Evolutionary conservation across 208 protist genomes (phyloP), one percentile per base, ranked within the genome.

Genomic region (Zelonia costaricensis): DNA sequence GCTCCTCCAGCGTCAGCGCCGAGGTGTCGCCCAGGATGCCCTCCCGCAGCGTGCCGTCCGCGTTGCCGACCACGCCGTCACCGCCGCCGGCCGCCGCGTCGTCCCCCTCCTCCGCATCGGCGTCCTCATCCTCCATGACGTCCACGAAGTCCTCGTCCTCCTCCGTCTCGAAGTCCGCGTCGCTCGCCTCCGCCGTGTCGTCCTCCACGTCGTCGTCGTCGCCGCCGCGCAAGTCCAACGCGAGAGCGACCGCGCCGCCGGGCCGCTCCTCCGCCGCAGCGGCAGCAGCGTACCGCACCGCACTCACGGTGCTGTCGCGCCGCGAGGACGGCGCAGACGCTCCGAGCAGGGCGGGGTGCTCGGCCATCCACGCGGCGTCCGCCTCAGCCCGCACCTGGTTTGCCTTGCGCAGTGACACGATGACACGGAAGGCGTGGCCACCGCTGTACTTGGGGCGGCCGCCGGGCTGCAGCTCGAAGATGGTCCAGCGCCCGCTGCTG

Each of bases 401-500:
- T 7, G 82, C 78, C 35, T 73, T 69, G 30, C 73, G 73, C 16
- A 90, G 69, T 42, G 86, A 80, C 33, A 94, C 81, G 22, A 69
- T 9, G 2, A 94, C 88, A 5, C 60, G 59, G 35, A 64, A 57
- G 1, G 81, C 62, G 22, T 70, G 54, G 5, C 59, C 49, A 12
- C 48, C 42, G 52, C 51, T 74, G 53, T 79, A 80, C 42, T 76
- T 74, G 3, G 80, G 78, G 9, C 73, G 59, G 39, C 77, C 69
- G 23, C 83, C 80, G 31, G 82, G 69, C 60, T 88, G 74, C 38
- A 74, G 60, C 56, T 92, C 82, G 36, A 93, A 89, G 38, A 96
- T 71, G 25, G 74, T 69, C 87, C 90, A 96, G 2, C 90, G 79
- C n/a, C 79, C 84, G 45, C 51, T 61, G 56, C 82, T 86, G 61